A percentile compares a stretch with the other conserved stretches of the same genome.
Evolutionary conservation across 305 asterid genomes (phyloP).

Genomic region (Coffea humblotiana): DNA sequence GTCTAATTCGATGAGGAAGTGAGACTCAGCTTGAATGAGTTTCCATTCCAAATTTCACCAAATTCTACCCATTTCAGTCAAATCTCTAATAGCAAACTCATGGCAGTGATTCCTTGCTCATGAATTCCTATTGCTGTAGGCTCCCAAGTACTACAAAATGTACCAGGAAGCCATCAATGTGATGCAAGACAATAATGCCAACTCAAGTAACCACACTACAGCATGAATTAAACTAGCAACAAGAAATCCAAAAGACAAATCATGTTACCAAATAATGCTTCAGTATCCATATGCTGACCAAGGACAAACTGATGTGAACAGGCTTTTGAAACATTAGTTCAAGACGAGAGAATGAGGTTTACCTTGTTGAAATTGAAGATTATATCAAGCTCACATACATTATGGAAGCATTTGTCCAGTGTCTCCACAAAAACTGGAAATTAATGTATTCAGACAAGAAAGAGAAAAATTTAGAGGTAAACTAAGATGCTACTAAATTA

Average conservation of each 20-base stretch:
- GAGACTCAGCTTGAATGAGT: constrained; percentile 1
- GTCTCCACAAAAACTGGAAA: constrained; percentile 87
- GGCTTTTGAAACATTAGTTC: neutral
- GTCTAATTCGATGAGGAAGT: neutral
- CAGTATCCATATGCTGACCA: neutral
- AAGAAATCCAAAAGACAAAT: neutral
- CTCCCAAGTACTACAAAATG: neutral
- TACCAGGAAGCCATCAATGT: neutral
- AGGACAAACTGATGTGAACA: neutral
- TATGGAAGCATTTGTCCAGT: constrained; percentile 83
- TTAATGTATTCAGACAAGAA: neutral
- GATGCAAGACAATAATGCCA: neutral
- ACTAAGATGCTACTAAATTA: neutral
- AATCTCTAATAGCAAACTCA: neutral
- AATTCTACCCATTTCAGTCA: no score
- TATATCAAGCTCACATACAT: constrained; percentile 89
- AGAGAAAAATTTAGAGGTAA: neutral
- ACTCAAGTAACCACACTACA: neutral
- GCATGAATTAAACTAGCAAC: neutral
- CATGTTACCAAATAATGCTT: neutral
- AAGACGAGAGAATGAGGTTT: constrained; percentile 24
- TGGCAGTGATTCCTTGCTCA: neutral
- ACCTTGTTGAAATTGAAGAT: constrained; percentile 95
- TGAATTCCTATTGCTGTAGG: neutral
- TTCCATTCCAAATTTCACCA: neutral